Conservation (phyloP, 208 protist species). For the Naegleria fowleri region DNA sequence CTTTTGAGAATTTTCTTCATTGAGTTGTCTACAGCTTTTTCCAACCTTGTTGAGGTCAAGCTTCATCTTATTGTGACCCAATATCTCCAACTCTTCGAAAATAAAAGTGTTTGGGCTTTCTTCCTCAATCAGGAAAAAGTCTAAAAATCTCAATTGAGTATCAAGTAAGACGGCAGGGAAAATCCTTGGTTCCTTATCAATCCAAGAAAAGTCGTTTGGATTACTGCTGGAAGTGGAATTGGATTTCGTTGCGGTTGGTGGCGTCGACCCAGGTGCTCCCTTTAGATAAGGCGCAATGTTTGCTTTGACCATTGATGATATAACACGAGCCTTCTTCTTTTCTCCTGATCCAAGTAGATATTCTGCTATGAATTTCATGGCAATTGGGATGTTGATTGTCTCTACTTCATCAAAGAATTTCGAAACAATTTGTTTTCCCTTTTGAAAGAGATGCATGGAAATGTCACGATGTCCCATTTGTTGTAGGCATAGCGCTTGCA, state of each 20-base stretch:
- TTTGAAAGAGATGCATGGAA: neutral
- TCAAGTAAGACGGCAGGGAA: neutral
- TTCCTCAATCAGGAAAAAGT: neutral
- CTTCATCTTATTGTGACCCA: neutral
- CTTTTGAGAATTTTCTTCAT: neutral
- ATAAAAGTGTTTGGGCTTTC: neutral
- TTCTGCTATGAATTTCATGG: neutral
- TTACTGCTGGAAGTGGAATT: too few species aligned
- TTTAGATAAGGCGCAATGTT: neutral
- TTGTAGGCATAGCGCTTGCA: neutral
- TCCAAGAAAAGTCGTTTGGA: neutral
- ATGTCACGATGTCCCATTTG: neutral
- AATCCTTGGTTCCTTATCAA: neutral
- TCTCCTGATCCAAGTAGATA: neutral
- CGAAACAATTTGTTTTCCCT: neutral
- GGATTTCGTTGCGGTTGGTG: neutral
- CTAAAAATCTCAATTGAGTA: neutral
- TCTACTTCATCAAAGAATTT: conserved; percentile 12
- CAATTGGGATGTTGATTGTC: neutral
- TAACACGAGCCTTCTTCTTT: neutral
- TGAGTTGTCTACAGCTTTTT: neutral
- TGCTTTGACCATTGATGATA: neutral
- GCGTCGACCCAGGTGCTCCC: too few species aligned
- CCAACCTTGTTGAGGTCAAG: neutral
- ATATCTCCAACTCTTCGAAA: neutral